Conservation (phyloP, 148 eudicot genomes). For the Fagopyrum homotropicum region DNA sequence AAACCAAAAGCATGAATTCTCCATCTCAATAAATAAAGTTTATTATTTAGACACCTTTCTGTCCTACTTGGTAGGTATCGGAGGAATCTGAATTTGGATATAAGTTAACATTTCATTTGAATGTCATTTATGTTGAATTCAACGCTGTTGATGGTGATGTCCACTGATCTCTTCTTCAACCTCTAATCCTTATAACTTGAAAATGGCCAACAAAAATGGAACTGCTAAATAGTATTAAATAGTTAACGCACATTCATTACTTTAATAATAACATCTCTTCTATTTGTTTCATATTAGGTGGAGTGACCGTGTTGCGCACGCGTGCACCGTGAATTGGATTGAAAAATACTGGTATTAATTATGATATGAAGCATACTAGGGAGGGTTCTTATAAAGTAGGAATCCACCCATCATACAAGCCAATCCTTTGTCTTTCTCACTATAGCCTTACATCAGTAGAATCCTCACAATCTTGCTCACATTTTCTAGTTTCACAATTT, state of each 20-base stretch:
- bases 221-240: not conserved
- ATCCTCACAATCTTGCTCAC: constrained; percentile 51
- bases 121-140: not conserved
- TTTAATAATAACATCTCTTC: not conserved
- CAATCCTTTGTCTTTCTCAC: constrained; percentile 25
- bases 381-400: too few relatives aligned
- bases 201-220: not conserved
- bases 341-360: too few relatives aligned
- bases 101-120: not conserved
- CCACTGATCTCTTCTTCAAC: not conserved
- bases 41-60: too few relatives aligned
- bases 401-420: too few relatives aligned
- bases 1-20: too few relatives aligned
- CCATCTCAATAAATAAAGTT: too few relatives aligned
- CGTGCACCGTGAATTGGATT: too few relatives aligned
- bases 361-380: too few relatives aligned
- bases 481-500: constrained; percentile 54
- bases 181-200: not conserved
- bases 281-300: too few relatives aligned
- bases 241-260: not conserved
- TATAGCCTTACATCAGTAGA: constrained; percentile 39
- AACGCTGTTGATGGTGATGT: not conserved
- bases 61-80: not conserved
- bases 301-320: too few relatives aligned
- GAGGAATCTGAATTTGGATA: not conserved